These are phyloP conservation scores for Knoxdaviesia proteae DNA, from an alignment of 2,329 filamentous ascomycete genomes.

Conservation along the genomic window DNA sequence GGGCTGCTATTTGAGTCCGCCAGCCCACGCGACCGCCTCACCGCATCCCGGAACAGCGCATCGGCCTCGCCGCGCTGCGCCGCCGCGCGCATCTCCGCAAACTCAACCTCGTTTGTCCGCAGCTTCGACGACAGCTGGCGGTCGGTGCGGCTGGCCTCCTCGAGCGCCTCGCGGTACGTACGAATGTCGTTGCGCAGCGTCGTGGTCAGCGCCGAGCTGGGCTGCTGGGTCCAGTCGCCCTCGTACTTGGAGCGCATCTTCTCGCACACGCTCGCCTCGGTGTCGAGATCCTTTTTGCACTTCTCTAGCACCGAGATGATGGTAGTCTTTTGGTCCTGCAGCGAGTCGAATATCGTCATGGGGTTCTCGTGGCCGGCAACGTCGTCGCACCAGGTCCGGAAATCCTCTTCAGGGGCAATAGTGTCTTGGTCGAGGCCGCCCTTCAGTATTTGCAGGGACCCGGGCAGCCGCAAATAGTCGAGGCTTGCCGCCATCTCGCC, in stretches of 20 bases:
- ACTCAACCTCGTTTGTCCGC: slow-evolving; percentile 68
- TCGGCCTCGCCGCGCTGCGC: slow-evolving; percentile 75
- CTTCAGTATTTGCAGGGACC: slow-evolving; percentile 76
- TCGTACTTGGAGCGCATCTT: slow-evolving; percentile 99
- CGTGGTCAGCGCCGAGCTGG: slow-evolving; percentile 71
- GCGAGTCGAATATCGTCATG: slow-evolving; percentile 52
- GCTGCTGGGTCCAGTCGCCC: slow-evolving; percentile 89
- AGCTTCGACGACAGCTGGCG: slow-evolving; percentile 64
- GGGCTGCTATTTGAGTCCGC: slow-evolving; percentile 40
- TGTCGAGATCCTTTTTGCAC: slow-evolving; percentile 74
- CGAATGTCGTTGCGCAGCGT: slow-evolving; percentile 73
- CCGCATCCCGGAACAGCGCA: slow-evolving; percentile 67
- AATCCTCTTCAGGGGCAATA: slow-evolving; percentile 72
- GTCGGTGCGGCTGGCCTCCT: slow-evolving; percentile 77
- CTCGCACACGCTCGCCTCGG: slow-evolving; percentile 95
- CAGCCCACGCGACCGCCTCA: slow-evolving; percentile 56
- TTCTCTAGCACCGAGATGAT: slow-evolving; percentile 55
- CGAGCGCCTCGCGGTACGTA: slow-evolving; percentile 72
- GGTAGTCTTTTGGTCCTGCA: slow-evolving; percentile 57
- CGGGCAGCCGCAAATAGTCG: slow-evolving; percentile 79
- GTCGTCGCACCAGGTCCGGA: slow-evolving; percentile 83
- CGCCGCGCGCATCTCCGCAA: slow-evolving; percentile 86
- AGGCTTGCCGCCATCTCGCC: slow-evolving; percentile 89
- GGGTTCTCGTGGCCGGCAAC: slow-evolving; percentile 73
- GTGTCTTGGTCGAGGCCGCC: slow-evolving; percentile 73